phyloP scores from a whole-genome alignment of 2,329 filamentous ascomycete genomes.

The Acephala macrosclerotiorum region DNA sequence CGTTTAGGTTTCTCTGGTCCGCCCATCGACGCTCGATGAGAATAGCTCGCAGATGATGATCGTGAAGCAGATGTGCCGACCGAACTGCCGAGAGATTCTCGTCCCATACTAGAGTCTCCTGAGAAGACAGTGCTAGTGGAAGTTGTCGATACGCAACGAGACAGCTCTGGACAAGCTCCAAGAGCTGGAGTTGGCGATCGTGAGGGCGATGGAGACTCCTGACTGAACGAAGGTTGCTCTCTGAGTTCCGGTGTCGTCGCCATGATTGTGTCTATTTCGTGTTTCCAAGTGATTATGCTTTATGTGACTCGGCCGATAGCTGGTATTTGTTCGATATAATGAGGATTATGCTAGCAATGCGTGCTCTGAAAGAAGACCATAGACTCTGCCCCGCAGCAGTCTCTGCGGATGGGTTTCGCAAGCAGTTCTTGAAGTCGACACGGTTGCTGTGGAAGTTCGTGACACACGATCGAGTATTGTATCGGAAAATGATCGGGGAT shows the following conservation, averaged over 20 bases:
- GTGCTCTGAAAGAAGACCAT: slow-evolving; percentile 16
- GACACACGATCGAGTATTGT: slow-evolving; percentile 28
- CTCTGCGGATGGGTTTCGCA: slow-evolving; percentile 14
- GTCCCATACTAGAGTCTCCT: slow-evolving; percentile 47
- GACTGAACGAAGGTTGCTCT: slow-evolving; percentile 39
- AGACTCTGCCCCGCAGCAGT: slow-evolving; percentile 31
- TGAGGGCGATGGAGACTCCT: slow-evolving; percentile 69
- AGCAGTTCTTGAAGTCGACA: slow-evolving; percentile 12
- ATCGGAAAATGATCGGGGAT: slow-evolving; percentile 20
- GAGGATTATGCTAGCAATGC: slow-evolving; percentile 7
- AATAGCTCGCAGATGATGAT: slow-evolving; percentile 66
- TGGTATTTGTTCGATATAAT: slow-evolving; percentile 3
- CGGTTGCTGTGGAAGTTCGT: slow-evolving; percentile 37
- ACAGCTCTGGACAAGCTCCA: slow-evolving; percentile 62
- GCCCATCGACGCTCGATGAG: slow-evolving; percentile 54
- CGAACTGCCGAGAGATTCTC: slow-evolving; percentile 61
- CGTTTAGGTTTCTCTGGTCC: slow-evolving; percentile 47
- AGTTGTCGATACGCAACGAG: slow-evolving; percentile 70
- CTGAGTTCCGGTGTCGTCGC: slow-evolving; percentile 43
- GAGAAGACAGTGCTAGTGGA: slow-evolving; percentile 57
- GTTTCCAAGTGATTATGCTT: slow-evolving; percentile 28
- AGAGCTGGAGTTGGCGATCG: slow-evolving; percentile 68
- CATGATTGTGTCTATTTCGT: slow-evolving; percentile 47
- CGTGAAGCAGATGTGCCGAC: slow-evolving; percentile 61
- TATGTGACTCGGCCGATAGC: slow-evolving; percentile 16